Evolutionary conservation across 225 moss, liverwort and hornwort species (phyloP), one percentile per base, ranked within the genome.

Genomic region (Antitrichia curtipendula): DNA sequence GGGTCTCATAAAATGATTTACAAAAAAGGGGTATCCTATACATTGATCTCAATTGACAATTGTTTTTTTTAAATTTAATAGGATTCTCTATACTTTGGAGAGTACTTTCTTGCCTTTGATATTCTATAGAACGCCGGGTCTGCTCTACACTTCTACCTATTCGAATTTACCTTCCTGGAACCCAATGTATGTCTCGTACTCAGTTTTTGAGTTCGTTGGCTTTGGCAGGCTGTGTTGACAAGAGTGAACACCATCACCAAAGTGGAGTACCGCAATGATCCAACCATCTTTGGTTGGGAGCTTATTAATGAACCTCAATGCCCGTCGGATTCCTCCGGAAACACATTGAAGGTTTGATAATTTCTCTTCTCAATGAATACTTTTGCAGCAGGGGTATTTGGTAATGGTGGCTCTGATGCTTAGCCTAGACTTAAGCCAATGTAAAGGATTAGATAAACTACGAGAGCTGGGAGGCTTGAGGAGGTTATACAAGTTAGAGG

Each of bases 271-370:
- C 85, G 88, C n/a, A 82, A 92, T 53, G 94, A 94, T 47, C 85
- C 94, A 9, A 85, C 77, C 34, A 93, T 94, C 43, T 91, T 94
- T 43, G 94, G 79, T 41, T 94, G 94, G 94, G 94, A 94, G 90
- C 89, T 94, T 15, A 93, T 94, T 34, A 94, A 94, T 58, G 94
- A 94, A 71, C 94, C 93, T 2, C 92, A 91, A 83, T 94, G 94
- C 60, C 8, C 83, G 49, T 86, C 91, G 4, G 91, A 93, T 81
- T 83, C 87, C 75, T 93, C 93, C 13, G 93, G 93, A 70, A 71
- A 89, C 36, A 86, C 82, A 8, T 47, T 93, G 6, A 90, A 92
- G 94, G 91, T 91, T 59, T 14, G 61, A 11, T 7, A 3, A 74
- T 74, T 36, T 68, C 77, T 77, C 72, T 36, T 64, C 12, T 70